Base-by-base conservation (phyloP, 371 early-diverging fungal genomes). In the Batrachochytrium dendrobatidis region DNA sequence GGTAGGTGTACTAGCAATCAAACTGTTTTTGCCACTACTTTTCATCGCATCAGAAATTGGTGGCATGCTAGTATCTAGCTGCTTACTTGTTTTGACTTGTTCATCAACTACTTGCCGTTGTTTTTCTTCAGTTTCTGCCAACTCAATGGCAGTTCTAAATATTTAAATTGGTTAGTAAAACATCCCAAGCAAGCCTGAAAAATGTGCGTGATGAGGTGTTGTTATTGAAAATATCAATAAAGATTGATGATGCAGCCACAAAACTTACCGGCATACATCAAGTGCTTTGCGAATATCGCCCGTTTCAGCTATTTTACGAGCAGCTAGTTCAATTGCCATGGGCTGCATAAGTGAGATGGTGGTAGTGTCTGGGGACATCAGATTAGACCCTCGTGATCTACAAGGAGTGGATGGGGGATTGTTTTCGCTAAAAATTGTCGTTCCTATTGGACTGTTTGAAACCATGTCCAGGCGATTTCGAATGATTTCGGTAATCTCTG, bases 281-380 rank as follows among this genome's bases (percentile, higher is more conserved):
- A 96, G 71, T 0, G 92, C 95, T 53, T 87, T 87, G 56, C 97
- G 74, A 39, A 95, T 56, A 72, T 97, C 97, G 3, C 97, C 95
- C 28, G 90, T 89, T 0, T 84, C 83, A 0, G 91, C 91, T 1
- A 92, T 87, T 68, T 95, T 97, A 46, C 94, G 80, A 18, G 95
- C 91, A 65, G 91, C 90, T 12, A 95, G 70, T 66, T 95, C 95
- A 22, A 97, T 81, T 0, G 95, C 95, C 15, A 77, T 74, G n/a
- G 80, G 74, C 31, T 91, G 87, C 67, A 96, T 89, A 55, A 90
- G 61, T 6, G 86, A 81, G 53, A 0, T 18, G 31, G 26, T 48
- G 25, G 39, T 12, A 15, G 39, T 39, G 39, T 39, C 39, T 39
- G 12, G 39, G 39, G 48, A 39, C 20, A 39, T 15, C 39, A 39